Conservation (phyloP, 768 basidiomycete genomes). For the Amanita muscaria region DNA sequence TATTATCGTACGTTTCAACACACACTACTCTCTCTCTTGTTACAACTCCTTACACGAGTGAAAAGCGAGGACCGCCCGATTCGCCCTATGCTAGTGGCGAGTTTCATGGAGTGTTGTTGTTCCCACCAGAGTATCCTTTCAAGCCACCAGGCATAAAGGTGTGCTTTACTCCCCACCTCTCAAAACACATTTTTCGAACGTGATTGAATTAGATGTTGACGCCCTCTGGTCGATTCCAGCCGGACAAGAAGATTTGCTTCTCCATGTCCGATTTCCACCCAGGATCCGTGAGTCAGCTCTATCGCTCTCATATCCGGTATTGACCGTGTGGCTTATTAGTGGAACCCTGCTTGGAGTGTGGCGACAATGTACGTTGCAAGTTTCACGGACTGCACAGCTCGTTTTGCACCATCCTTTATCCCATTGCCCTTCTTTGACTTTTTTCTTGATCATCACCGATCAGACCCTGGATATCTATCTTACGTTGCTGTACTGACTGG, state of each 20-base stretch:
- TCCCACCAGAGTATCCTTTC: slow-evolving; percentile 93
- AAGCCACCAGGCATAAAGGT: slow-evolving; percentile 97
- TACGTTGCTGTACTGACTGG: slow-evolving; percentile 9
- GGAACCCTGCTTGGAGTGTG: slow-evolving; percentile 95
- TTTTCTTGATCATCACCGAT: slow-evolving; percentile 4
- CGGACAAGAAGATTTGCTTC: slow-evolving; percentile 94
- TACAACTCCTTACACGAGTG: slow-evolving; percentile 3
- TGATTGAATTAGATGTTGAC: slow-evolving; percentile 63
- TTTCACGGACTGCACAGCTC: too few relatives aligned
- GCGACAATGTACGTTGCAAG: slow-evolving; percentile 77
- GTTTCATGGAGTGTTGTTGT: slow-evolving; percentile 87
- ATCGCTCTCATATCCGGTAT: background rate
- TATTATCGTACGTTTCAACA: slow-evolving; percentile 57
- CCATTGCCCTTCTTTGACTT: slow-evolving; percentile 8
- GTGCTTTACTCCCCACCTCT: slow-evolving; percentile 11
- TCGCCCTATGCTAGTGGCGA: slow-evolving; percentile 88
- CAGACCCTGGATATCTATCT: slow-evolving; percentile 7
- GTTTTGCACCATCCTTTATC: slow-evolving; percentile 3
- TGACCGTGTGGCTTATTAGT: slow-evolving; percentile 33
- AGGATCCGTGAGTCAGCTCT: slow-evolving; percentile 53
- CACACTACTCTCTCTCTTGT: slow-evolving; percentile 9
- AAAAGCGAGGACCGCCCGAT: slow-evolving; percentile 87
- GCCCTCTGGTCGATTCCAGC: slow-evolving; percentile 83
- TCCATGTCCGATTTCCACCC: slow-evolving; percentile 97
- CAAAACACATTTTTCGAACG: background rate